Evolutionary conservation across 2,329 filamentous ascomycete species (phyloP).

Genomic region (Alternaria metachromatica): DNA sequence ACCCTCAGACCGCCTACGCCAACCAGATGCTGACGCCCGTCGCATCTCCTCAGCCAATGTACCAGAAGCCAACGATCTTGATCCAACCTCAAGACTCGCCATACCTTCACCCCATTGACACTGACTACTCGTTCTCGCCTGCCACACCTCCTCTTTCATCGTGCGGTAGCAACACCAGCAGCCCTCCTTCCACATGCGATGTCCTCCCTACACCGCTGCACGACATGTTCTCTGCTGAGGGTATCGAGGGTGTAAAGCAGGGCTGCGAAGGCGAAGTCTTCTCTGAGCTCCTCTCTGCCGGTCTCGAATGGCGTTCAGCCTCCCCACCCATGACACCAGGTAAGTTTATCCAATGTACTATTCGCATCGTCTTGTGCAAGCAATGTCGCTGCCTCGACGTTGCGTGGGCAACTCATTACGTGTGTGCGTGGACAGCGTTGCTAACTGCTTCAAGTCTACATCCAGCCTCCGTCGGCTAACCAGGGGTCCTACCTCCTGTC

Average conservation of each 20-base stretch:
- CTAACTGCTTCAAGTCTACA: conserved; percentile 62
- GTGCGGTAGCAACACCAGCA: conserved; percentile 83
- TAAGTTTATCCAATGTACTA: conserved; percentile 57
- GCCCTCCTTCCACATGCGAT: conserved; percentile 76
- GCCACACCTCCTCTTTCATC: conserved; percentile 87
- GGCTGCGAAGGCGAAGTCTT: conserved; percentile 73
- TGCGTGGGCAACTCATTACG: background rate
- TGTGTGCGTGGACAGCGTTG: conserved; percentile 6
- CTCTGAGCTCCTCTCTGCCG: conserved; percentile 73
- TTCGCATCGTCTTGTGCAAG: background rate
- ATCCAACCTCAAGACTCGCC: conserved; percentile 65
- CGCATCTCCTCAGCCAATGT: conserved; percentile 75
- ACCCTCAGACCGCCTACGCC: conserved; percentile 61
- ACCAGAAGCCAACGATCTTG: conserved; percentile 77
- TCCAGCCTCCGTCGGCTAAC: conserved; percentile 71
- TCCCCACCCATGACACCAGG: conserved; percentile 91
- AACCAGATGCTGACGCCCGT: conserved; percentile 74
- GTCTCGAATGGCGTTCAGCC: conserved; percentile 77
- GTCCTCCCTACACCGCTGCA: conserved; percentile 83
- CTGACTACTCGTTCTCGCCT: conserved; percentile 77
- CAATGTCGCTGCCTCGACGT: background rate
- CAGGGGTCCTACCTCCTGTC: conserved; percentile 74
- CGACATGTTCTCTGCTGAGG: conserved; percentile 67
- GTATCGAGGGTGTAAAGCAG: conserved; percentile 55
- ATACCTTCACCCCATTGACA: conserved; percentile 71